These are phyloP conservation scores for Pyrus betulifolia DNA, from an alignment of 306 rosid genomes.

Conservation along the genomic window DNA sequence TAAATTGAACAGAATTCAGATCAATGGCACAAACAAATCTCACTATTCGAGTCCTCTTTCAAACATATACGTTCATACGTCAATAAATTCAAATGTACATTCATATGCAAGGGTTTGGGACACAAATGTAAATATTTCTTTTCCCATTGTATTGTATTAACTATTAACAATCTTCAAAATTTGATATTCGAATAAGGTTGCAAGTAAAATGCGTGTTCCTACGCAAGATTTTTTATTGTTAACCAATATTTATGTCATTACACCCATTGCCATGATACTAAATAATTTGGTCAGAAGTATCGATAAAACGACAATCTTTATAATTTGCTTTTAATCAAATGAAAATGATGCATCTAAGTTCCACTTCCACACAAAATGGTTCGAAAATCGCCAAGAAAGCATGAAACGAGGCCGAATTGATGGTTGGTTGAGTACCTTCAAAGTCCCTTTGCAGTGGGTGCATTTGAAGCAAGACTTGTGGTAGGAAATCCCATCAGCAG, in stretches of 20 bases:
- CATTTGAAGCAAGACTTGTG: slow-evolving; percentile 96
- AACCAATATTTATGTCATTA: background rate
- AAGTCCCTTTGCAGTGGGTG: slow-evolving; percentile 92
- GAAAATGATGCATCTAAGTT: background rate
- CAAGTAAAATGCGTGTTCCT: background rate
- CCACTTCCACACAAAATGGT: background rate
- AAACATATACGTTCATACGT: background rate
- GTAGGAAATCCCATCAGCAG: slow-evolving; percentile 81
- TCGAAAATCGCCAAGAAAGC: background rate
- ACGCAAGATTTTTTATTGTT: no score
- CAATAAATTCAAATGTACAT: background rate
- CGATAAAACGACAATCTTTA: background rate
- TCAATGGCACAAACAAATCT: background rate
- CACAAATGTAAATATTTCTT: background rate
- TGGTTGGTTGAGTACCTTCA: slow-evolving; percentile 45
- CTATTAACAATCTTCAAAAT: background rate
- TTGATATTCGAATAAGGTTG: background rate
- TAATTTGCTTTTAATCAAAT: background rate
- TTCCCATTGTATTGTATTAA: background rate
- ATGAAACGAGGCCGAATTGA: background rate
- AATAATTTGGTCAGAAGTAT: background rate
- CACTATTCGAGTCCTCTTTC: background rate
- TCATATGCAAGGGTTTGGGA: background rate
- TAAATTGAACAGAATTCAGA: background rate
- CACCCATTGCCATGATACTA: slow-evolving; percentile 3